Percentiles rank a stretch among this genome's conserved stretches.
phyloP scores from a whole-genome alignment of 306 rosid genomes.

The Purshia tridentata region DNA sequence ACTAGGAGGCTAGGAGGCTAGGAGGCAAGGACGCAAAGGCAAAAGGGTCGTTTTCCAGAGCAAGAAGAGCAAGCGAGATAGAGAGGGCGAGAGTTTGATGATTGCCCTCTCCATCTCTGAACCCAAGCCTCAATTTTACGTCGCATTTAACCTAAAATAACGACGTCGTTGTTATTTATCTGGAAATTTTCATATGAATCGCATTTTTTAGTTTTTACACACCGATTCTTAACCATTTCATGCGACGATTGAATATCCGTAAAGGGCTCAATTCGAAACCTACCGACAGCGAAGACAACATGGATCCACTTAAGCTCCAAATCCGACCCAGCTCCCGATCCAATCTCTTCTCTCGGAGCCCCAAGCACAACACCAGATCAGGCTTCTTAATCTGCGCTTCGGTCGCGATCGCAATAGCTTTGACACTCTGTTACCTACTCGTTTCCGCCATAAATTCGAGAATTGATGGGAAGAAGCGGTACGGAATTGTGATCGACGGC shows the following conservation, averaged over 20 bases:
- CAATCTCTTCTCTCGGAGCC: constrained; percentile 58
- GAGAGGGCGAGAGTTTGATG: constrained; percentile 35
- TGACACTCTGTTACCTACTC: constrained; percentile 36
- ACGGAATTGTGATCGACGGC: constrained; percentile 73
- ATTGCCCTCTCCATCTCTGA: constrained; percentile 44
- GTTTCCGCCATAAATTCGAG: constrained; percentile 13
- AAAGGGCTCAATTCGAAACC: constrained; percentile 37
- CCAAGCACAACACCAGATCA: constrained; percentile 34
- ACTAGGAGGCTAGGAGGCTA: background rate
- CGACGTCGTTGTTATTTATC: background rate
- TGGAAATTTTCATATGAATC: constrained; percentile 28
- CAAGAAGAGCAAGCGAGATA: constrained; percentile 6
- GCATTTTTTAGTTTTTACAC: background rate
- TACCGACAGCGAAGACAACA: background rate
- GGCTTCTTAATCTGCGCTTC: constrained; percentile 20
- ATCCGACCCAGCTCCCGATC: constrained; percentile 54
- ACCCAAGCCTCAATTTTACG: background rate
- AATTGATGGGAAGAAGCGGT: constrained; percentile 26
- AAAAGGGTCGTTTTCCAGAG: background rate
- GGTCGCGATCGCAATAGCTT: constrained; percentile 31
- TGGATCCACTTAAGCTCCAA: constrained; percentile 76
- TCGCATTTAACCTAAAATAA: background rate
- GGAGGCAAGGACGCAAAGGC: background rate
- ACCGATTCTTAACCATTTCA: constrained; percentile 32
- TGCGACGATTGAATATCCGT: constrained; percentile 83